A percentile compares a stretch with the other conserved stretches of the same genome.
phyloP scores from a whole-genome alignment of 768 basidiomycete species.

The Russula foetens region DNA sequence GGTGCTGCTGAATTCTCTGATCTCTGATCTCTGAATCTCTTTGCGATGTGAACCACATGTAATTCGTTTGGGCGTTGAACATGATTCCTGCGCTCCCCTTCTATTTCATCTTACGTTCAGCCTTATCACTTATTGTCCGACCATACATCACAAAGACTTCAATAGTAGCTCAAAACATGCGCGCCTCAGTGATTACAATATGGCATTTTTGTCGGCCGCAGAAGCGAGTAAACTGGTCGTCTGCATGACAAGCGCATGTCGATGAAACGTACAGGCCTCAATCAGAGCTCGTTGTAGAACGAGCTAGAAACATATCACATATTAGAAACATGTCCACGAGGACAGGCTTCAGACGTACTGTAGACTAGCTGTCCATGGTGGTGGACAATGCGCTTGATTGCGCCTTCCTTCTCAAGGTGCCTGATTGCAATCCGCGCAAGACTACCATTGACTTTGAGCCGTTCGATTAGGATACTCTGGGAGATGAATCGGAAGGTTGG shows the following conservation, averaged over 20 bases:
- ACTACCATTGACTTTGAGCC: slow-evolving; percentile 93
- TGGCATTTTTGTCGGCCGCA: not conserved
- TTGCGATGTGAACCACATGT: too few relatives aligned
- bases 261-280: slow-evolving; percentile 1
- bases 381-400: slow-evolving; percentile 95
- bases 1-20: not conserved
- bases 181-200: not conserved
- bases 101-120: too few relatives aligned
- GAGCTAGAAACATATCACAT: not conserved
- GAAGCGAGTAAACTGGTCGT: slow-evolving; percentile 14
- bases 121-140: not conserved
- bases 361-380: slow-evolving; percentile 92
- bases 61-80: too few relatives aligned
- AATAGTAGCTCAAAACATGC: not conserved
- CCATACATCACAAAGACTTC: not conserved
- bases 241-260: slow-evolving; percentile 6
- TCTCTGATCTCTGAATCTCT: too few relatives aligned
- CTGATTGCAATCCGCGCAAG: slow-evolving; percentile 86
- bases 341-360: slow-evolving; percentile 51
- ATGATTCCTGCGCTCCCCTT: too few relatives aligned
- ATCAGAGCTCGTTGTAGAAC: slow-evolving; percentile 21
- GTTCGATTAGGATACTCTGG: slow-evolving; percentile 96
- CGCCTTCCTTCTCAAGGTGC: slow-evolving; percentile 88
- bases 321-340: not conserved
- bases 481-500: slow-evolving; percentile 99